A percentile compares a stretch with the other conserved stretches of the same genome.
Evolutionary conservation across 495 filamentous ascomycete genomes (phyloP).

Genomic region (Acidomyces sp.): DNA sequence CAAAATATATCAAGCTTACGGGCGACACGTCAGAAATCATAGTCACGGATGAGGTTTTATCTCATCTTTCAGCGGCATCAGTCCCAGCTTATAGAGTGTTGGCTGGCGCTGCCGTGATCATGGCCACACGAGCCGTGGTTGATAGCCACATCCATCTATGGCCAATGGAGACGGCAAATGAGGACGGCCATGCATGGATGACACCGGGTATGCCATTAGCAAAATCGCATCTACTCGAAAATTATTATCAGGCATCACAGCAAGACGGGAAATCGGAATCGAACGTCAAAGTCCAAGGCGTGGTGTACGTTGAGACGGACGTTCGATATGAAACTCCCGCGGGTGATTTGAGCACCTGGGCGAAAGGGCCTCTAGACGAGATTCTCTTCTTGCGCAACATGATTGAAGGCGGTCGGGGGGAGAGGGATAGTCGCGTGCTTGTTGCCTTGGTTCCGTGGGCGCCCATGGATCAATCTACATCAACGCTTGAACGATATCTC

Average conservation of each 20-base stretch:
- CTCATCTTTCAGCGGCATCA: too few relatives aligned
- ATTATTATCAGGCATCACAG: slow-evolving; percentile 12
- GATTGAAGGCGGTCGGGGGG: slow-evolving; percentile 40
- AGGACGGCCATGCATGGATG: slow-evolving; percentile 53
- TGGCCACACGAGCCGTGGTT: slow-evolving; percentile 37
- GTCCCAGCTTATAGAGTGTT: too few relatives aligned
- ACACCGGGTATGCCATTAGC: slow-evolving; percentile 39
- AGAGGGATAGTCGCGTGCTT: slow-evolving; percentile 39
- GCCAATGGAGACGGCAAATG: slow-evolving; percentile 42
- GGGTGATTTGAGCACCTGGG: slow-evolving; percentile 35
- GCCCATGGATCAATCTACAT: slow-evolving; percentile 49
- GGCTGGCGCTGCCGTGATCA: too few relatives aligned
- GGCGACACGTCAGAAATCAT: too few relatives aligned
- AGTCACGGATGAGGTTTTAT: too few relatives aligned
- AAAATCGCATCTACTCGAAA: slow-evolving; percentile 39
- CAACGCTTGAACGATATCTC: slow-evolving; percentile 23
- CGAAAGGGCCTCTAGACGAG: slow-evolving; percentile 52
- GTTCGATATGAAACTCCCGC: slow-evolving; percentile 29
- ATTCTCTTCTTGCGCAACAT: slow-evolving; percentile 53
- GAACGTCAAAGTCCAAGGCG: slow-evolving; percentile 38
- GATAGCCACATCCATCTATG: slow-evolving; percentile 87
- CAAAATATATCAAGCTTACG: too few relatives aligned
- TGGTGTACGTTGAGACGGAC: slow-evolving; percentile 73
- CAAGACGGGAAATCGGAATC: neutral
- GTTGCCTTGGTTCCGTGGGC: slow-evolving; percentile 68